Conservation (phyloP, 2,329 filamentous ascomycete species). For the Bipolaris victoriae region DNA sequence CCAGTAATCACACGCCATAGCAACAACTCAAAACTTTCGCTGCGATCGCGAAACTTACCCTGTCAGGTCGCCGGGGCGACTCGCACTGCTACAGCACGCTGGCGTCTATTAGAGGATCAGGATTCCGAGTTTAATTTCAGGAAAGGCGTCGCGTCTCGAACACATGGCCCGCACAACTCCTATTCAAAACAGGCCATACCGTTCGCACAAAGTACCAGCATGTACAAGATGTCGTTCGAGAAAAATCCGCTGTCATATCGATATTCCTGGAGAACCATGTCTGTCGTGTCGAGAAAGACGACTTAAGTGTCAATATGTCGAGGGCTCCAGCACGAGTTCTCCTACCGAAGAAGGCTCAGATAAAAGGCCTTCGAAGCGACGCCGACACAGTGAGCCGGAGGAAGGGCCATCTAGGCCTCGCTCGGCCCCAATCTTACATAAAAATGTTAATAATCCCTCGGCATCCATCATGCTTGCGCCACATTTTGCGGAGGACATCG, state of each 20-base stretch:
- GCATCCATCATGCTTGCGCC: conserved; percentile 50
- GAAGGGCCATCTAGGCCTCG: conserved; percentile 28
- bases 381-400: conserved; percentile 36
- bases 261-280: conserved; percentile 49
- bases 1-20: not conserved
- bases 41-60: not conserved
- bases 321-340: conserved; percentile 30
- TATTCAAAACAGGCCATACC: conserved; percentile 50
- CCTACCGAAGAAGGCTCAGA: conserved; percentile 34
- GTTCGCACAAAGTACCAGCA: conserved; percentile 53
- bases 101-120: not conserved
- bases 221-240: conserved; percentile 50
- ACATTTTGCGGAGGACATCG: conserved; percentile 51
- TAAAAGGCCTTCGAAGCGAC: conserved; percentile 33
- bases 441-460: conserved; percentile 40
- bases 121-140: not conserved
- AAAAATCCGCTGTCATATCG: conserved; percentile 52
- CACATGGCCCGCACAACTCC: conserved; percentile 41
- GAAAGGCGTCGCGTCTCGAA: conserved; percentile 7
- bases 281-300: conserved; percentile 49
- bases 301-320: conserved; percentile 47
- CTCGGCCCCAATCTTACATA: conserved; percentile 38
- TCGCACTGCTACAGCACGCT: not conserved
- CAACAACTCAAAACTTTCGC: not conserved
- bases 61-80: not conserved